A percentile compares a stretch with the other conserved stretches of the same genome.
phyloP scores from a whole-genome alignment of 2,329 filamentous ascomycete species.

The Xylariomycetidae sp. region DNA sequence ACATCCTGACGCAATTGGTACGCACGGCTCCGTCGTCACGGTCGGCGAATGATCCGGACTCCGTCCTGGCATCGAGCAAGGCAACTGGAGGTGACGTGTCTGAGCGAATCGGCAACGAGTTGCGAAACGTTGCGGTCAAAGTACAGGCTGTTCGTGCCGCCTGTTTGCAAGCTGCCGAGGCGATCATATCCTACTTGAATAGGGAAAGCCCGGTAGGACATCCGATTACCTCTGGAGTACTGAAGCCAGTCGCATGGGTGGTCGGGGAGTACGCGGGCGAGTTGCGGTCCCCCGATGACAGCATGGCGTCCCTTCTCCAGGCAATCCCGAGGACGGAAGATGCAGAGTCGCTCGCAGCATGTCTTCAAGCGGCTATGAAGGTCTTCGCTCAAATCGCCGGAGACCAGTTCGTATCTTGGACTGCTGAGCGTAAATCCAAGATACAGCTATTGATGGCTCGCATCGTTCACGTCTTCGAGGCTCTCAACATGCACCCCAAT shows the following conservation, averaged over 20 bases:
- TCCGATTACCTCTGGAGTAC: conserved; percentile 54
- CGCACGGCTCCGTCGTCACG: conserved; percentile 56
- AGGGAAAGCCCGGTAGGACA: conserved; percentile 48
- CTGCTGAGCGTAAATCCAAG: conserved; percentile 63
- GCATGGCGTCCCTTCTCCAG: conserved; percentile 69
- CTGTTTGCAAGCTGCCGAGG: conserved; percentile 77
- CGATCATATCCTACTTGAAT: conserved; percentile 58
- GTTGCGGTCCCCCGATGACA: conserved; percentile 63
- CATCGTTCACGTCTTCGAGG: conserved; percentile 75
- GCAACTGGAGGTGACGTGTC: conserved; percentile 46
- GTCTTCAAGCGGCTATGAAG: conserved; percentile 80
- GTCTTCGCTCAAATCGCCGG: conserved; percentile 69
- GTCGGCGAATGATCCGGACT: conserved; percentile 28
- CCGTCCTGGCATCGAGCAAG: conserved; percentile 22
- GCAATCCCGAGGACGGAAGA: conserved; percentile 50
- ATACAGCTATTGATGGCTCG: conserved; percentile 74
- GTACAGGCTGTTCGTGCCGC: conserved; percentile 76
- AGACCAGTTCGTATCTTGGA: conserved; percentile 62
- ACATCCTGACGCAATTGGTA: conserved; percentile 79
- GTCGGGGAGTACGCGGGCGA: conserved; percentile 81
- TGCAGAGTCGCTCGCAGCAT: conserved; percentile 66
- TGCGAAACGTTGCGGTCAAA: conserved; percentile 87
- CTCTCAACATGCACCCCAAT: conserved; percentile 72
- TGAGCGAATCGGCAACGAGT: conserved; percentile 71
- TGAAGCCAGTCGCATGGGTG: conserved; percentile 77